These are phyloP conservation scores for Ceratobasidium sp. DNA, from an alignment of 1,284 basidiomycete species.

Conservation along the genomic window DNA sequence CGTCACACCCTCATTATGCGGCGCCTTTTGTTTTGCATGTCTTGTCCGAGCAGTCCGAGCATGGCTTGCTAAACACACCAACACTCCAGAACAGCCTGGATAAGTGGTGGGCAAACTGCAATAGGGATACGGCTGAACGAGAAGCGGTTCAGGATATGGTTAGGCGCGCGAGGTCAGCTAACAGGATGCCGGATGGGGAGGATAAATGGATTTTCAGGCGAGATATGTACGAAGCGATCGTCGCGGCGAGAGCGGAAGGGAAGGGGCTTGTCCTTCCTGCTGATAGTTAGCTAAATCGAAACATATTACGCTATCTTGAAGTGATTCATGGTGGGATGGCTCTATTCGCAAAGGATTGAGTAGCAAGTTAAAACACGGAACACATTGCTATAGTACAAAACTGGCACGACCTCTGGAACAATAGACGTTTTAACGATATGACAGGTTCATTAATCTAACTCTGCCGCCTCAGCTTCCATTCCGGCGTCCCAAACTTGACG, in stretches of 20 bases:
- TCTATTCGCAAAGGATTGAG: slow-evolving; percentile 3
- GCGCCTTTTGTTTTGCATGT: slow-evolving; percentile 77
- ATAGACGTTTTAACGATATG: neutral
- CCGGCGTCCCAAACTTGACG: slow-evolving; percentile 35
- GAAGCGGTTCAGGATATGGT: slow-evolving; percentile 67
- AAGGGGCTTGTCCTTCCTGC: slow-evolving; percentile 17
- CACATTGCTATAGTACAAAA: slow-evolving; percentile 2
- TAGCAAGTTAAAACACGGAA: neutral
- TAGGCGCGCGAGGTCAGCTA: slow-evolving; percentile 61
- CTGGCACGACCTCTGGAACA: neutral
- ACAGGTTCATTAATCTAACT: neutral
- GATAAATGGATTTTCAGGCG: slow-evolving; percentile 66
- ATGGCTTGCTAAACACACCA: slow-evolving; percentile 64
- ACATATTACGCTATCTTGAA: neutral
- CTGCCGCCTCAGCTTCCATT: slow-evolving; percentile 8
- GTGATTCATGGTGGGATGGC: neutral
- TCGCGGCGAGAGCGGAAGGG: slow-evolving; percentile 61
- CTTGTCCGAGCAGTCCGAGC: slow-evolving; percentile 76
- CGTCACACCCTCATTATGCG: slow-evolving; percentile 72
- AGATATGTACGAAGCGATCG: slow-evolving; percentile 65
- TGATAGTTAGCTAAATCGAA: neutral
- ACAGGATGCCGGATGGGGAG: neutral
- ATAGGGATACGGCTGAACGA: slow-evolving; percentile 71
- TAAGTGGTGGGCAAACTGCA: slow-evolving; percentile 80
- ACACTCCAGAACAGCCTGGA: slow-evolving; percentile 75